Conservation (phyloP, 2,329 filamentous ascomycete genomes). For the Sclerotinia spermophila region DNA sequence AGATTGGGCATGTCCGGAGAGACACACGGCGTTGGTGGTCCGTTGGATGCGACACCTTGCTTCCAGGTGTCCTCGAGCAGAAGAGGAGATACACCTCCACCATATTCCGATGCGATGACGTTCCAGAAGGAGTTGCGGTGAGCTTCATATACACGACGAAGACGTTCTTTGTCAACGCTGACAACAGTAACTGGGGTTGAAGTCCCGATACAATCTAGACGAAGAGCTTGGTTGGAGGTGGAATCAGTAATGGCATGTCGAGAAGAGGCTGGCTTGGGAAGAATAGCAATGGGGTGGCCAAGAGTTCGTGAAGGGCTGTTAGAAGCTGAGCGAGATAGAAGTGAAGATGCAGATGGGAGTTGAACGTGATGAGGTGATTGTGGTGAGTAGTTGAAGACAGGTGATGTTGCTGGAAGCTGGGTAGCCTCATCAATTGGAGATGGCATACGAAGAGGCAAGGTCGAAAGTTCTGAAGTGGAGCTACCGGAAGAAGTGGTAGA, state of each 20-base stretch:
- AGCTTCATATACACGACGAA: conserved; percentile 65
- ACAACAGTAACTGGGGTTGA: conserved; percentile 40
- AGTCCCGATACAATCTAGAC: conserved; percentile 56
- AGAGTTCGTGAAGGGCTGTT: conserved; percentile 45
- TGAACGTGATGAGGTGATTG: conserved; percentile 34
- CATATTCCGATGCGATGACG: conserved; percentile 68
- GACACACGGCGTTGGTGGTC: conserved; percentile 37
- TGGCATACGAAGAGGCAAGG: conserved; percentile 46
- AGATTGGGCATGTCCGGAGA: conserved; percentile 32
- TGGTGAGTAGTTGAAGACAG: conserved; percentile 41
- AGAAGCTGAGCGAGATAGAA: conserved; percentile 51
- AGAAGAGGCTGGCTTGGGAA: conserved; percentile 59
- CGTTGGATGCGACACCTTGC: conserved; percentile 38
- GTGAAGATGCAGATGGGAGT: conserved; percentile 46
- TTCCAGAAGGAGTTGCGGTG: conserved; percentile 72
- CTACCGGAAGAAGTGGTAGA: conserved; percentile 66
- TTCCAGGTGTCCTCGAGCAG: conserved; percentile 67
- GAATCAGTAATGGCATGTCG: conserved; percentile 45
- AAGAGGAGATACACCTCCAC: conserved; percentile 56
- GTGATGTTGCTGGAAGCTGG: conserved; percentile 32
- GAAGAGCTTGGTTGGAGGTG: conserved; percentile 42
- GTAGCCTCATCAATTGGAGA: conserved; percentile 48
- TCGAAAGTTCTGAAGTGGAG: conserved; percentile 47
- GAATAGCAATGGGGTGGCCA: conserved; percentile 54
- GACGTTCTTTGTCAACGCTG: conserved; percentile 55